These are phyloP conservation scores for Bacidia rubella DNA, from an alignment of 495 filamentous ascomycete genomes.

Conservation along the genomic window DNA sequence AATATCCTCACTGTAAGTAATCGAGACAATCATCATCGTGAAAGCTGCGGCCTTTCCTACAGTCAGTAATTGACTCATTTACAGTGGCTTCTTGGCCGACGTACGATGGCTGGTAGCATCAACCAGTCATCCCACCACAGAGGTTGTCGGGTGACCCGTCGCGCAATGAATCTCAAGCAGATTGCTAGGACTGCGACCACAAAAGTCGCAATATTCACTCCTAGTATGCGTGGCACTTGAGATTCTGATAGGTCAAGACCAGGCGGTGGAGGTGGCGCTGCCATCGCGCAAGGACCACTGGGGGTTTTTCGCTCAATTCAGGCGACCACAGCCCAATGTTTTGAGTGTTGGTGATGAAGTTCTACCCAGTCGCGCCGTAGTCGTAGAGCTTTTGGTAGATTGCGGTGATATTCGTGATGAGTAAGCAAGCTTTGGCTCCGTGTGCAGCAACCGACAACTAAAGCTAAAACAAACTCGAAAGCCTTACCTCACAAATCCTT, in stretches of 20 bases:
- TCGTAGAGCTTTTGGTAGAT: too few relatives aligned
- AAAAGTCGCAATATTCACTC: slow-evolving; percentile 1
- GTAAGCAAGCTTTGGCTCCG: too few relatives aligned
- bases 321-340: too few relatives aligned
- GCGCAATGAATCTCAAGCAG: slow-evolving; percentile 18
- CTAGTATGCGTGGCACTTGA: neutral
- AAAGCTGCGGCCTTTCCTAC: neutral
- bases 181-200: neutral
- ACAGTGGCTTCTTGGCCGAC: neutral
- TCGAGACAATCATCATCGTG: neutral
- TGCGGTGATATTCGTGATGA: too few relatives aligned
- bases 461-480: too few relatives aligned
- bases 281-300: too few relatives aligned
- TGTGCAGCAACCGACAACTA: too few relatives aligned
- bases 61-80: neutral
- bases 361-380: too few relatives aligned
- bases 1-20: neutral
- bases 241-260: neutral
- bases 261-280: neutral
- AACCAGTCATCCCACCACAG: slow-evolving; percentile 24
- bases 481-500: too few relatives aligned
- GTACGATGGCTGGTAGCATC: slow-evolving; percentile 22
- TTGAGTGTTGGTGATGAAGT: too few relatives aligned
- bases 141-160: slow-evolving; percentile 15
- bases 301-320: too few relatives aligned